Percentiles rank a stretch among this genome's conserved stretches.
phyloP scores from a whole-genome alignment of 257 asterid species.

The Euphrasia confusa region DNA sequence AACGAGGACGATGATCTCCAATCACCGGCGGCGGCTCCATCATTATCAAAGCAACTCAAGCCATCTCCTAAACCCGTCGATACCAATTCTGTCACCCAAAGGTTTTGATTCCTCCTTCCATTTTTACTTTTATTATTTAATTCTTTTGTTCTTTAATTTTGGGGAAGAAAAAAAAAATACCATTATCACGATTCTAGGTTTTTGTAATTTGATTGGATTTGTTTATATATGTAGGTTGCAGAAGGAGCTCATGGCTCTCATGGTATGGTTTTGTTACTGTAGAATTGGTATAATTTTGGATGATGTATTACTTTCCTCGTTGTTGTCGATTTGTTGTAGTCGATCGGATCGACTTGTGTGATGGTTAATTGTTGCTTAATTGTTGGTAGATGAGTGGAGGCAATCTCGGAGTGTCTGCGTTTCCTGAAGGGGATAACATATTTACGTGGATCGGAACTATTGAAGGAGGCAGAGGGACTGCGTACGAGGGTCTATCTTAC shows the following conservation, averaged over 20 bases:
- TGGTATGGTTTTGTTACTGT: slow-evolving; percentile 33
- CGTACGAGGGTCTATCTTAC: slow-evolving; percentile 53
- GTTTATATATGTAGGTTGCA: slow-evolving; percentile 38
- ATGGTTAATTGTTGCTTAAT: slow-evolving; percentile 4
- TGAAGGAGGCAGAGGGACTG: slow-evolving; percentile 52
- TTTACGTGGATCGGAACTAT: slow-evolving; percentile 62
- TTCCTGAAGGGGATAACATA: slow-evolving; percentile 60
- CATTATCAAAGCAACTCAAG: slow-evolving; percentile 41
- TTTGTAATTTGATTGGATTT: background rate
- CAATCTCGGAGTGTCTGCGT: slow-evolving; percentile 57
- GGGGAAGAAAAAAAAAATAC: background rate
- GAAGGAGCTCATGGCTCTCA: slow-evolving; percentile 64
- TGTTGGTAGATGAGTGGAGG: slow-evolving; percentile 45
- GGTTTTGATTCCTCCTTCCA: slow-evolving; percentile 21
- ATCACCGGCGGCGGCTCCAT: slow-evolving; percentile 31
- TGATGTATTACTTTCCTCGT: too few relatives aligned
- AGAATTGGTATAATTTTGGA: too few relatives aligned
- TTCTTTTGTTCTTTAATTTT: slow-evolving; percentile 7
- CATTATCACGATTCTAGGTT: slow-evolving; percentile 8
- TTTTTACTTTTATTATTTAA: background rate
- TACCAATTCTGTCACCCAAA: slow-evolving; percentile 49
- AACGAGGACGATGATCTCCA: slow-evolving; percentile 29
- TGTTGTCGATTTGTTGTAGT: background rate
- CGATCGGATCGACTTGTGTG: background rate
- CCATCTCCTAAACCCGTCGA: slow-evolving; percentile 38